Evolutionary conservation across 2,329 filamentous ascomycete species (phyloP), one percentile per base, ranked within the genome.

Genomic region (Beauveria brongniartii): DNA sequence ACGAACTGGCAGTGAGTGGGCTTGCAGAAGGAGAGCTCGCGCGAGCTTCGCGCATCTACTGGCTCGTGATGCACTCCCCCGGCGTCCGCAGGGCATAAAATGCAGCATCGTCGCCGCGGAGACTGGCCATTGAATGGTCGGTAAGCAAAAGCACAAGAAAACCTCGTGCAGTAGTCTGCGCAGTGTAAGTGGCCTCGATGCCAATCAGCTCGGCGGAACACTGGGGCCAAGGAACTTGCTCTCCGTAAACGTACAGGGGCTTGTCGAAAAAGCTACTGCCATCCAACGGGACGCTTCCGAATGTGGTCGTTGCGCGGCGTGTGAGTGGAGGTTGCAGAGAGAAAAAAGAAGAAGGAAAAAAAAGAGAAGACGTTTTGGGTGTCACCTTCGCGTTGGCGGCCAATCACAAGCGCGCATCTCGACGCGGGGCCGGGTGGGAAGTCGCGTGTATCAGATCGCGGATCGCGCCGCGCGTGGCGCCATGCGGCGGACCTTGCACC

Each of bases 371-470:
- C 24, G 24, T 24, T 46, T 37, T 37, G 26, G 50, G 51, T 34
- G 57, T 47, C 16, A 40, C 12, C 37, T 48, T 51, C 58, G 58
- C 40, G 58, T 60, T 20, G 24, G 0, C 10, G 22, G 12, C 58
- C 58, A 60, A 60, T 60, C 50, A 60, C 18, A 40, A 24, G 43
- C 58, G 58, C 41, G 58, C 40, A 48, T 54, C 28, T 20, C 28
- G 37, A 54, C 58, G 58, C 58, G 57, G 57, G 48, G 47, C 46
- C 46, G 24, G 48, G 20, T 16, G 51, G n/a, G 10, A 43, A 43
- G 14, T 54, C 58, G 51, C 51, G 44, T 22, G 30, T 47, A 22
- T 40, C 30, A 40, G 55, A 57, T 58, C 56, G 55, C 56, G 56
- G 37, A 41, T 48, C 58, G 41, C 50, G 51, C 50, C 50, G 48